Conservation (phyloP, 108 stramenopile genomes). For the Chaetoceros muelleri region DNA sequence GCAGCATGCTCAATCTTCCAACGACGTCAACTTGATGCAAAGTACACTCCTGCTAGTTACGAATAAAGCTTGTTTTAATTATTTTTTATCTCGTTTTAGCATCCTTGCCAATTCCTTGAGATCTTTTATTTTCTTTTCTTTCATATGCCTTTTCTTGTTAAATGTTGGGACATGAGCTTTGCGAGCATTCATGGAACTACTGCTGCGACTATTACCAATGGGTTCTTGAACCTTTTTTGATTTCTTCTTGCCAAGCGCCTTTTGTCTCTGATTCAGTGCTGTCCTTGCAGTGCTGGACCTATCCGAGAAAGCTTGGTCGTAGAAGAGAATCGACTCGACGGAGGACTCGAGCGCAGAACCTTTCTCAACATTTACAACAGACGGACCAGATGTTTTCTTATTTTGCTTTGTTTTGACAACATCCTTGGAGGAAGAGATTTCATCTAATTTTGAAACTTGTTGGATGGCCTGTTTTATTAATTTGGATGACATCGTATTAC, state of each 20-base stretch:
- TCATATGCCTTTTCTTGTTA: constrained; percentile 17
- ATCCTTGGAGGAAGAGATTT: too few species aligned
- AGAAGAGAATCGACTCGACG: background rate
- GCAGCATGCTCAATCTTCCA: constrained; percentile 39
- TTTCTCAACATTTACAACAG: too few species aligned
- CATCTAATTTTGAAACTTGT: too few species aligned
- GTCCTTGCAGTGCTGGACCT: background rate
- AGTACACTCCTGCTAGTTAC: background rate
- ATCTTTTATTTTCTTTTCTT: constrained; percentile 17
- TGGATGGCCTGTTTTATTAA: background rate
- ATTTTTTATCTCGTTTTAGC: constrained; percentile 12
- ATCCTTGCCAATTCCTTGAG: constrained; percentile 20
- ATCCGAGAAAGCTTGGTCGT: background rate
- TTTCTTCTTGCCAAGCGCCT: background rate
- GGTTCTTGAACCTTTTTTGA: constrained; percentile 8
- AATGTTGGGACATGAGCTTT: constrained; percentile 11
- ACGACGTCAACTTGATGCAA: background rate
- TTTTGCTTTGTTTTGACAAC: too few species aligned
- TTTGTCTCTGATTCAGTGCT: background rate
- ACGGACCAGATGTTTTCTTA: too few species aligned
- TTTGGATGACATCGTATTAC: background rate
- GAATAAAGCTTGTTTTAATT: background rate
- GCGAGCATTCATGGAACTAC: background rate
- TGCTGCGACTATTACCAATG: constrained; percentile 11
- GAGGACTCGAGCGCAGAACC: background rate